A percentile compares a stretch with the other conserved stretches of the same genome.
These are phyloP conservation scores for Iodosphaeria phyllophila DNA, from an alignment of 2,329 filamentous ascomycete genomes.

Conservation along the genomic window DNA sequence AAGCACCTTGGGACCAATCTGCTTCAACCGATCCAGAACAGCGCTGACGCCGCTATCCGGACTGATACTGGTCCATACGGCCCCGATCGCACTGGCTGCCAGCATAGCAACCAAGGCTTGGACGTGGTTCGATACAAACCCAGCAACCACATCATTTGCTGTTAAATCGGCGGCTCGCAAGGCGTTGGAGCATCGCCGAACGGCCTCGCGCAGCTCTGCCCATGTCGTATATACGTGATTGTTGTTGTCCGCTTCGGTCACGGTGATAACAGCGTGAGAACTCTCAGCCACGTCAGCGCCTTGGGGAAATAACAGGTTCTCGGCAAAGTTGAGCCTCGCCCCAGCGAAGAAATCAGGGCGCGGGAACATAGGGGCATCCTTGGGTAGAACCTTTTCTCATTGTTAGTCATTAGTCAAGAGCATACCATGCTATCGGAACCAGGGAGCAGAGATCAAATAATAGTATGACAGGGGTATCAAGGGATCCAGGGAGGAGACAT, in stretches of 20 bases:
- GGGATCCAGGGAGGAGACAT: too few species aligned
- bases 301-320: constrained; percentile 76
- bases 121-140: constrained; percentile 76
- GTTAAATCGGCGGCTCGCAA: constrained; percentile 47
- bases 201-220: constrained; percentile 61
- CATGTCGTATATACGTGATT: constrained; percentile 44
- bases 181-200: constrained; percentile 53
- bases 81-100: constrained; percentile 63
- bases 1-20: constrained; percentile 67
- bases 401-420: too few species aligned
- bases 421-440: too few species aligned
- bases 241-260: constrained; percentile 53
- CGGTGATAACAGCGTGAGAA: constrained; percentile 56
- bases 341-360: constrained; percentile 72
- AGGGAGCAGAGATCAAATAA: too few species aligned
- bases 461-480: too few species aligned
- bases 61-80: constrained; percentile 83
- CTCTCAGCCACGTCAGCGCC: constrained; percentile 34
- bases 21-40: constrained; percentile 68
- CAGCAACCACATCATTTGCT: constrained; percentile 37
- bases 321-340: constrained; percentile 74
- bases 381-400: constrained; percentile 56
- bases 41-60: constrained; percentile 85
- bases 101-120: constrained; percentile 81
- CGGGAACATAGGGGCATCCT: constrained; percentile 58